Evolutionary conservation across 768 basidiomycete genomes (phyloP).

Genomic region (Rhizopogon rudus): DNA sequence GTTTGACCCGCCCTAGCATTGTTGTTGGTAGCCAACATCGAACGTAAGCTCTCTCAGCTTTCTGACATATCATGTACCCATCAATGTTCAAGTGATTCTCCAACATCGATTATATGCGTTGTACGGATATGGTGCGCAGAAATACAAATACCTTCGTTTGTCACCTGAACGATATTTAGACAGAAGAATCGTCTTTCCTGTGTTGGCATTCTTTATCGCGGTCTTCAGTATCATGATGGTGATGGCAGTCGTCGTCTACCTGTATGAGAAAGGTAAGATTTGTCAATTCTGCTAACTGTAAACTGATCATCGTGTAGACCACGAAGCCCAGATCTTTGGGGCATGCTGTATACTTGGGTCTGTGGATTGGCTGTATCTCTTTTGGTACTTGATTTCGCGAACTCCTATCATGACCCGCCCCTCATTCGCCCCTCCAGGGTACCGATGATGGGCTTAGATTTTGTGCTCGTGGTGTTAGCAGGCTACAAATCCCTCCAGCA

Average conservation of each 20-base stretch:
- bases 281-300: too few relatives aligned
- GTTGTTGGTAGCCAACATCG: background rate
- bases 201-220: background rate
- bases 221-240: background rate
- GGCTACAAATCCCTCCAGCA: conserved; percentile 6
- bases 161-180: background rate
- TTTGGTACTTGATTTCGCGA: background rate
- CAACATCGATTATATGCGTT: background rate
- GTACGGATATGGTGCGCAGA: background rate
- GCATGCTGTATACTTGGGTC: background rate
- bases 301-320: background rate
- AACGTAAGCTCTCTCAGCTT: background rate
- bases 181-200: conserved; percentile 1
- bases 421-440: background rate
- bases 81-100: conserved; percentile 1
- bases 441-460: conserved; percentile 2
- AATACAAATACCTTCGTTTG: background rate
- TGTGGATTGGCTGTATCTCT: conserved; percentile 3
- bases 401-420: background rate
- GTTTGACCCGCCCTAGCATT: background rate
- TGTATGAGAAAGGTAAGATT: background rate
- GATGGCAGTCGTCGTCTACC: background rate
- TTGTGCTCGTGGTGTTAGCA: conserved; percentile 1
- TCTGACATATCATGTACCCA: background rate
- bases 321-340: background rate